Base-by-base conservation (phyloP, 2,329 filamentous ascomycete genomes). In the Talaromyces sp. region DNA sequence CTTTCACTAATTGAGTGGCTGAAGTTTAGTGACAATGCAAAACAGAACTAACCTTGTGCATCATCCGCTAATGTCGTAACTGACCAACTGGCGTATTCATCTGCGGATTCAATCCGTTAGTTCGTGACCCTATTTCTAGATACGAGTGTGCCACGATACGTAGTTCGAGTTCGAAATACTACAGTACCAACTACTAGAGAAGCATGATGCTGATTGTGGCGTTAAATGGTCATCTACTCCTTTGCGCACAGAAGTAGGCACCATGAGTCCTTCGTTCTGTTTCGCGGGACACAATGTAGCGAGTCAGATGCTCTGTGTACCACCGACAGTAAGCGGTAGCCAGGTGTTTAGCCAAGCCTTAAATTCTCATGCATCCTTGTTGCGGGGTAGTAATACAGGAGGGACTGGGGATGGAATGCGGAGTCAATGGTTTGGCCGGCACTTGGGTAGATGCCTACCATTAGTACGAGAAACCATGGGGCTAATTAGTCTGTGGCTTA, bases 371-470 rank as follows among this genome's bases (percentile, higher is more conserved):
- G 21, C 25, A 35, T 14, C 16, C 35, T 7, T 9, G 35, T 14
- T 35, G n/a, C 50, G 50, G 50, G 48, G 50, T 21, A 14, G 50
- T 21, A 37, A 12, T 18, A 33, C 16, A 1, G 25, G 16, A 11
- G 16, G 3, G 18, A 33, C 9, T 52, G 9, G 48, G 9, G 28
- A 52, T 31, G 14, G 9, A 35, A 54, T 37, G 31, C 50, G 28
- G 50, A 37, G 31, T 54, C 18, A 35, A 37, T 54, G n/a, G 23
- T 35, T 54, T 21, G 18, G 18, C 39, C 28, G 40, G 23, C 42
- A 50, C n/a, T 48, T 48, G 42, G 28, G 9, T 52, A 52, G 28
- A 59, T 59, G 57, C 31, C n/a, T 52, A n/a, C 57, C 37, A 28
- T 39, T n/a, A n/a, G n/a, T n/a, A n/a, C n/a, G n/a, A n/a, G n/a